These are phyloP conservation scores for Phytopythium vexans DNA, from an alignment of 352 stramenopile species.

Conservation along the genomic window DNA sequence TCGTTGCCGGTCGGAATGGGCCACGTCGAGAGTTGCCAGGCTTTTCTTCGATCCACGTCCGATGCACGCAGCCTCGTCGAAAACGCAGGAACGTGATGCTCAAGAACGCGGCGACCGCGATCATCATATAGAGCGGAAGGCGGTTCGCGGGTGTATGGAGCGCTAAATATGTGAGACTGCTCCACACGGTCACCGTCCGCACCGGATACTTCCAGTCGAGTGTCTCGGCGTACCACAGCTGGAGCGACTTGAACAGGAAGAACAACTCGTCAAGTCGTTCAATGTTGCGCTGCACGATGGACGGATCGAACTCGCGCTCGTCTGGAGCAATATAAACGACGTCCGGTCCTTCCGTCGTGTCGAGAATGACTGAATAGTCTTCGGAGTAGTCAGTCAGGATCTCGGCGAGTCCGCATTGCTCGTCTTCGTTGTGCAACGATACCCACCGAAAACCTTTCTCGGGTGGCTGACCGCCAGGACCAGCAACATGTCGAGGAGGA, in stretches of 20 bases:
- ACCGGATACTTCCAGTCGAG: constrained; percentile 30
- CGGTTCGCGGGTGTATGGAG: constrained; percentile 14
- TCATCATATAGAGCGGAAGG: constrained; percentile 9
- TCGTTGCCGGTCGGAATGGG: constrained; percentile 26
- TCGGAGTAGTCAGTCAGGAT: constrained; percentile 22
- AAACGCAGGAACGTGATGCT: constrained; percentile 15
- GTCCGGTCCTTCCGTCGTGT: constrained; percentile 14
- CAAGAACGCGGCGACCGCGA: constrained; percentile 6
- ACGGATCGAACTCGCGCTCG: constrained; percentile 25
- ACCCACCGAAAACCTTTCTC: constrained; percentile 20
- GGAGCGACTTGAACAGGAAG: constrained; percentile 9
- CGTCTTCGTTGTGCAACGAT: constrained; percentile 17
- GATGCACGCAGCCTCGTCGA: constrained; percentile 14
- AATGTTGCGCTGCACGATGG: constrained; percentile 31
- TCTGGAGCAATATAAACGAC: constrained; percentile 19
- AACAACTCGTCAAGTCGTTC: constrained; percentile 31
- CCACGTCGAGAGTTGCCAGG: constrained; percentile 12
- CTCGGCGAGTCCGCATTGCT: constrained; percentile 26
- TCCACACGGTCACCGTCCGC: constrained; percentile 16
- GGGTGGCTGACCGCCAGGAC: constrained; percentile 14
- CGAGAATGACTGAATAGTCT: constrained; percentile 16
- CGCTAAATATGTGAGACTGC: constrained; percentile 9
- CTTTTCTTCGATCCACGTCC: constrained; percentile 22
- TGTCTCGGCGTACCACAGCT: constrained; percentile 12
- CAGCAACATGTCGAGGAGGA: constrained; percentile 11